Evolutionary conservation across 345 rosid genomes (phyloP), one percentile per base, ranked within the genome.

Genomic region (Boechera divaricarpa): DNA sequence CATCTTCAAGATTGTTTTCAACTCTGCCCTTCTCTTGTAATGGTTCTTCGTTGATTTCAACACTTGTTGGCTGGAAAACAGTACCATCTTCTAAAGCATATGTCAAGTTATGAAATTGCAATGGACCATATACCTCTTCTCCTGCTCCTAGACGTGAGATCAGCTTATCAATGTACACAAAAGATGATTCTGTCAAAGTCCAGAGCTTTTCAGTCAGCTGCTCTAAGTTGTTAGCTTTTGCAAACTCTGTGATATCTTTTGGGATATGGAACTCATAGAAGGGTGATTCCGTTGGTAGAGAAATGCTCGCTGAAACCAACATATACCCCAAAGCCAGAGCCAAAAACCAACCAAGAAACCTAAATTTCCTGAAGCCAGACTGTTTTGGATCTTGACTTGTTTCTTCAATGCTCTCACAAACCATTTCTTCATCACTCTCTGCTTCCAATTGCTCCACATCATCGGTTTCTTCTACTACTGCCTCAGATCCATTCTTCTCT

Each of bases 61-160:
- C 26, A 26, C 68, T 54, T 31, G n/a, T 5, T 32, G 65, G 76
- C 52, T 56, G 8, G 59, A 72, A 78, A 24, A 67, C 79, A 48
- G 77, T 83, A 32, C 49, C 29, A 63, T 76, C 80, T 56, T 87
- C 83, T 0, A 84, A 57, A 80, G 71, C 64, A 69, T 44, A 57
- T n/a, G 91, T 88, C 85, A 83, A 80, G 81, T 93, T 91, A 44
- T 78, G 77, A 66, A 81, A 93, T 69, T 79, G 79, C 44, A 88
- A 36, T 5, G 73, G 74, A 61, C 69, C 80, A 64, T 66, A 69
- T 21, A 44, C 80, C 78, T 54, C 53, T 21, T 72, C 11, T 5
- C 18, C 8, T 31, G 29, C 74, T 71, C 74, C 72, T 18, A 81
- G 78, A 57, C 73, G 49, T 65, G 78, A 70, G 59, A 86, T 47